Evolutionary conservation across 768 basidiomycete genomes (phyloP).

Genomic region (Tricholoma sp.): DNA sequence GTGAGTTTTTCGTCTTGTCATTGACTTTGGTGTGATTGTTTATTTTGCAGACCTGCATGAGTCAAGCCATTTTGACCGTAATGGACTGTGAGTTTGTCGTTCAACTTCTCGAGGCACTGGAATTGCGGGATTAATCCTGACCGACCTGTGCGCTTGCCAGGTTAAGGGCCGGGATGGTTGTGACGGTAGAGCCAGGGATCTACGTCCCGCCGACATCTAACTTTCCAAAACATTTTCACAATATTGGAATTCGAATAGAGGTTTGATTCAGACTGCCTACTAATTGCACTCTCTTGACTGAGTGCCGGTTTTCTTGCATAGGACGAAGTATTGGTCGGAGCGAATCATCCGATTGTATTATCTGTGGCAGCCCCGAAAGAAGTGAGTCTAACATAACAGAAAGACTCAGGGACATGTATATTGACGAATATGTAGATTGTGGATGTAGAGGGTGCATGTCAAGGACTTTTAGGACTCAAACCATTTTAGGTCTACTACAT

Average conservation of each 20-base stretch:
- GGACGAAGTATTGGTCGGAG: conserved; percentile 73
- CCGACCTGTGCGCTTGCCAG: conserved; percentile 28
- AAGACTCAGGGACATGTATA: neutral
- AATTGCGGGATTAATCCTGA: neutral
- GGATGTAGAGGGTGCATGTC: conserved; percentile 79
- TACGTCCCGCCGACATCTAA: conserved; percentile 79
- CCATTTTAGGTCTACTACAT: conserved; percentile 23
- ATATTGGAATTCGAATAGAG: conserved; percentile 91
- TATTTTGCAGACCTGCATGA: conserved; percentile 77
- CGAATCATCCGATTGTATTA: conserved; percentile 56
- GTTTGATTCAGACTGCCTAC: conserved; percentile 26
- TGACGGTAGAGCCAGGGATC: conserved; percentile 88
- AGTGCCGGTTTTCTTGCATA: conserved; percentile 12
- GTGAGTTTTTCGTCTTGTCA: conserved; percentile 31
- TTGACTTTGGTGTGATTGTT: conserved; percentile 4
- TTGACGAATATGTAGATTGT: conserved; percentile 37
- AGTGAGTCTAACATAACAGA: conserved; percentile 30
- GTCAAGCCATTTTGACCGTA: conserved; percentile 55
- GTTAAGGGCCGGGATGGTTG: conserved; percentile 79
- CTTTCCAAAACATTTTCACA: conserved; percentile 87
- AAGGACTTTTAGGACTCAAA: conserved; percentile 62
- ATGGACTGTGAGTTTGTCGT: conserved; percentile 38
- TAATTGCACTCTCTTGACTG: conserved; percentile 1
- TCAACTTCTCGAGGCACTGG: neutral
- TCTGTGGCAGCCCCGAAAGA: conserved; percentile 79